Conservation (phyloP, 1,284 basidiomycete genomes). For the Puccinia horiana region DNA sequence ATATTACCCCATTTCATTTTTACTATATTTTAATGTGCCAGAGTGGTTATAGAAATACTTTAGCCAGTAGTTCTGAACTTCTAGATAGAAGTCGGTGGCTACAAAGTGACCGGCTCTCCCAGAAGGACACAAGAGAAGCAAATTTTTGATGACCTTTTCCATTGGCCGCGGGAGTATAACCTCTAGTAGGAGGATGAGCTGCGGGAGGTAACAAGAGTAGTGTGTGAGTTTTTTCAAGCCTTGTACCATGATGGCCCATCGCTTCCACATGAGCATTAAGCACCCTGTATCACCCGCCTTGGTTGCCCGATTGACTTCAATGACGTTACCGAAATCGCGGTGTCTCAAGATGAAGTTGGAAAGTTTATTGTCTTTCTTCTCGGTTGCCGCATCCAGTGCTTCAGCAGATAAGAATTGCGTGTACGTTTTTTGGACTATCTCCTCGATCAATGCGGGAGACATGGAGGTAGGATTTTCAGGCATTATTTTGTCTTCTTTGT, state of each 20-base stretch:
- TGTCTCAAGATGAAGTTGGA: background rate
- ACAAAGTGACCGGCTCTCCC: background rate
- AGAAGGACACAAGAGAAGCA: background rate
- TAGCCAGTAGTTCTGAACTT: slow-evolving; percentile 2
- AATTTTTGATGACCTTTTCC: background rate
- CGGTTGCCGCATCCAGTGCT: too few relatives aligned
- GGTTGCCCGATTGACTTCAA: background rate
- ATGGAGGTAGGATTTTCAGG: too few relatives aligned
- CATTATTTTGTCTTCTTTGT: too few relatives aligned
- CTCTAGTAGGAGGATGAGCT: too few relatives aligned
- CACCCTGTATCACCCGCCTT: background rate
- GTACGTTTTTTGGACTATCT: too few relatives aligned
- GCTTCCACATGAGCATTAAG: background rate
- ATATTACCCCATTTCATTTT: too few relatives aligned
- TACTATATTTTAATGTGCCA: too few relatives aligned
- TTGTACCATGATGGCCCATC: background rate
- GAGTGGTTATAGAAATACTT: background rate
- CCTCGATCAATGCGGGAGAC: too few relatives aligned
- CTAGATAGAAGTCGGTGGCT: background rate
- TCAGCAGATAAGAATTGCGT: too few relatives aligned
- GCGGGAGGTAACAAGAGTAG: background rate
- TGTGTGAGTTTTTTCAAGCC: background rate
- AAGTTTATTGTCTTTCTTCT: background rate
- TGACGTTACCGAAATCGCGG: background rate
- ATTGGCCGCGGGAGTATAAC: background rate